Evolutionary conservation across 2,329 filamentous ascomycete species (phyloP), one percentile per base, ranked within the genome.

Genomic region (Claviceps sp.): DNA sequence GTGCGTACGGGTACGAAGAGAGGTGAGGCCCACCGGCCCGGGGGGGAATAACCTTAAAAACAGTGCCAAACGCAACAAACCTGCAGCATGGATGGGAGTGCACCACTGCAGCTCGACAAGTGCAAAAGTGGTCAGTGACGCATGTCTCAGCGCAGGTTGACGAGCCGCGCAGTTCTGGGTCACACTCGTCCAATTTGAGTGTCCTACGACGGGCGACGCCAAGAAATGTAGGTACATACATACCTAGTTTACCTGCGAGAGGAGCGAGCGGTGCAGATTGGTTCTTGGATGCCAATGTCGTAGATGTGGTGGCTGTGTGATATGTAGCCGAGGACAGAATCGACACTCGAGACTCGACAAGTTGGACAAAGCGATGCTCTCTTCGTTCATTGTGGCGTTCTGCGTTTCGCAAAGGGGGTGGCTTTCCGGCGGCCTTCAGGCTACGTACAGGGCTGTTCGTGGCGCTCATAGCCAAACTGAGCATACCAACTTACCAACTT

Each of bases 21-120:
- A 48, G 19, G 24, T 39, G 26, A 46, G 3, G 38, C 34, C 41
- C 45, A 47, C 44, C 24, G 16, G 17, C 19, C 19, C 38, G 49
- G 43, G 42, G 43, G 42, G 24, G 48, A 55, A 47, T 53, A 56
- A 56, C 51, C 55, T 56, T 55, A 56, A 56, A 55, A 50, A 19
- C 40, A 39, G 50, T 48, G 47, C 37, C 47, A 45, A 24, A 17
- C 38, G 45, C 41, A 49, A 54, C 48, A 26, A 39, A 40, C n/a
- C n/a, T 7, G 37, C 45, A 46, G 37, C 14, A 22, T 42, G 24
- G 5, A 30, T 42, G 17, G 40, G 17, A 19, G 40, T 42, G 40
- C 19, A 22, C 19, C 8, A 19, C n/a, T 41, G 39, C 39, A 41
- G 39, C 14, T 19, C 8, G 17, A 43, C 17, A 22, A 43, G 41